Evolutionary conservation across 805 yeast species (phyloP), one percentile per base, ranked within the genome.

Genomic region (baker's yeast (Saccharomyces cerevisiae)): DNA sequence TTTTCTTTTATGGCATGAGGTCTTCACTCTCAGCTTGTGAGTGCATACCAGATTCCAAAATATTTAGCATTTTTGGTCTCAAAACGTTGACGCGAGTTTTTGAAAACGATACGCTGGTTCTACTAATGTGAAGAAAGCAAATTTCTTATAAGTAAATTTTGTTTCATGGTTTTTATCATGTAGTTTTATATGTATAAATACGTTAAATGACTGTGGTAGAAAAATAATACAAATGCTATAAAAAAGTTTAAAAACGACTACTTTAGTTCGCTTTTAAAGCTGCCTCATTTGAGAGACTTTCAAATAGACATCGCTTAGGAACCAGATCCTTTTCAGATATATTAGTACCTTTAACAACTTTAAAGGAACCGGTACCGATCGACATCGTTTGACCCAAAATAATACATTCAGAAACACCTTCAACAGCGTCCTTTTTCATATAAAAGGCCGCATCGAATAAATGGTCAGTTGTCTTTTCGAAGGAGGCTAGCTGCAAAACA

Each of bases 391-490:
- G 98, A 47, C 99, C 99, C 59, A 94, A 77, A 63, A 94, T 95
- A 63, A 94, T 94, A 75, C 98, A 88, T 72, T 94, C 99, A 27
- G 96, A 87, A 17, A 94, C 99, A 74, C 99, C 99, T 71, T 94
- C 98, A 54, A 94, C 88, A 61, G 84, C 80, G 72, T 94, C 99
- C 24, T 84, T 85, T 79, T 94, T 94, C 97, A 91, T 92, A 73
- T 85, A 94, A 78, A 92, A 94, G 0, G 98, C 91, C 2, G 99
- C 99, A 70, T 94, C 99, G 65, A 94, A 94, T 70, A 94, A 78
- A 73, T 94, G 99, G 70, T 94, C 99, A 0, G 99, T 92, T 4
- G 99, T 94, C 76, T 94, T 94, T 70, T 94, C 99, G 69, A 94
- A 94, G 14, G 96, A 88, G 0, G 99, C 99, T 67, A 94, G 77